phyloP scores from a whole-genome alignment of 495 filamentous ascomycete genomes.

The Penicillium desertorum region DNA sequence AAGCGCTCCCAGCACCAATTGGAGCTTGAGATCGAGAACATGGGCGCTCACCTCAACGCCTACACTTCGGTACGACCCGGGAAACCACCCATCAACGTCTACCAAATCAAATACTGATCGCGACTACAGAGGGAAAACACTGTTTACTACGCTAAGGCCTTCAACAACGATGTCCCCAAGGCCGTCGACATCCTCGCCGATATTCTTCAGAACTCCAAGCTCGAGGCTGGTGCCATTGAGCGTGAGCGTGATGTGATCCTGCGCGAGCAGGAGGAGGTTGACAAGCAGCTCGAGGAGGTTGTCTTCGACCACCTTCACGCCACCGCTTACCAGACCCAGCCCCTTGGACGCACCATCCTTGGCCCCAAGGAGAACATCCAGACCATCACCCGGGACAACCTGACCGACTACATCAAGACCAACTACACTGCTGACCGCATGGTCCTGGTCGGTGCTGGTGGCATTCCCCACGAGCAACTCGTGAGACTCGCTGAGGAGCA shows the following conservation, averaged over 20 bases:
- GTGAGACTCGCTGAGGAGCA: slow-evolving; percentile 96
- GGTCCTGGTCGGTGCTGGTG: slow-evolving; percentile 95
- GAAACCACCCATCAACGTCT: slow-evolving; percentile 19
- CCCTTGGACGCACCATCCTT: slow-evolving; percentile 95
- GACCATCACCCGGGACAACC: slow-evolving; percentile 86
- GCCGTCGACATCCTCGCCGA: slow-evolving; percentile 97
- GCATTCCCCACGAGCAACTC: slow-evolving; percentile 88
- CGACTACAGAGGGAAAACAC: slow-evolving; percentile 86
- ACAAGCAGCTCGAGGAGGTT: slow-evolving; percentile 99
- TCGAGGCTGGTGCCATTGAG: slow-evolving; percentile 89
- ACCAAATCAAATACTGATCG: slow-evolving; percentile 33
- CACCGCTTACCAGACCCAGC: slow-evolving; percentile 93
- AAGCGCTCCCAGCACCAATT: slow-evolving; percentile 92
- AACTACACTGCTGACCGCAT: slow-evolving; percentile 99
- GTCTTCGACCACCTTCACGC: slow-evolving; percentile 99
- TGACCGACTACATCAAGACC: slow-evolving; percentile 93
- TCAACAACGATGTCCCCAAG: slow-evolving; percentile 94
- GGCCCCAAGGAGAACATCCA: slow-evolving; percentile 98
- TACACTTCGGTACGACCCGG: slow-evolving; percentile 88
- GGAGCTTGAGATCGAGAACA: slow-evolving; percentile 99
- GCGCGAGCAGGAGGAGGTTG: slow-evolving; percentile 98
- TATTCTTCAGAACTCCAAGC: slow-evolving; percentile 98
- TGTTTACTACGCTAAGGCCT: slow-evolving; percentile 98
- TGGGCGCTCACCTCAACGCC: slow-evolving; percentile 98
- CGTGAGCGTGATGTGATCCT: slow-evolving; percentile 97